phyloP scores from a whole-genome alignment of 257 asterid genomes.

The Eustoma russellianum region DNA sequence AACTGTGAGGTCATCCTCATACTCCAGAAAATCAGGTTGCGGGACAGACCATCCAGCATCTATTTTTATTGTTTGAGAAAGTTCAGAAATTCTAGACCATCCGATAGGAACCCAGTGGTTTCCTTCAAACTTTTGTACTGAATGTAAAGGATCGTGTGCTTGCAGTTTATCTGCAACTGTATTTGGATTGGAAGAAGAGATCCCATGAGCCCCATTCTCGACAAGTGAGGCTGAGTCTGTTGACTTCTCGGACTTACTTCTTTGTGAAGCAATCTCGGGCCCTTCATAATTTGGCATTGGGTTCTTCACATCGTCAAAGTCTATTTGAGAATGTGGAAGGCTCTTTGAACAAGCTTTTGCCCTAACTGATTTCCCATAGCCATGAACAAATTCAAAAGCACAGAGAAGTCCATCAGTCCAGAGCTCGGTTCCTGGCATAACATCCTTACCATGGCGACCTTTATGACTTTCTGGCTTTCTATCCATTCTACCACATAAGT shows the following conservation, averaged over 20 bases:
- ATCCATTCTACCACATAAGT: conserved; percentile 25
- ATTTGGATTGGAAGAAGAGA: conserved; percentile 6
- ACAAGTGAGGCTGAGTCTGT: conserved; percentile 32
- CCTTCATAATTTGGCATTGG: conserved; percentile 20
- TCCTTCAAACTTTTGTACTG: conserved; percentile 33
- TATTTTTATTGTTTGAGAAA: conserved; percentile 50
- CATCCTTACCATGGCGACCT: conserved; percentile 37
- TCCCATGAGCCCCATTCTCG: conserved; percentile 26
- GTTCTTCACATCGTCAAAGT: conserved; percentile 20
- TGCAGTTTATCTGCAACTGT: conserved; percentile 25
- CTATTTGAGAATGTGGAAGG: conserved; percentile 19
- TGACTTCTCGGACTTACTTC: conserved; percentile 12
- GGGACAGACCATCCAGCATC: conserved; percentile 56
- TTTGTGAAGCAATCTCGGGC: conserved; percentile 18
- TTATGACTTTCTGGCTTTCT: conserved; percentile 44
- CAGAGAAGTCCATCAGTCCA: conserved; percentile 94
- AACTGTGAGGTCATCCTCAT: conserved; percentile 73
- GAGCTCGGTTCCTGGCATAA: conserved; percentile 45
- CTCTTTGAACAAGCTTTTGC: conserved; percentile 30
- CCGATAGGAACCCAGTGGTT: conserved; percentile 86
- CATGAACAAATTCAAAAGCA: conserved; percentile 74
- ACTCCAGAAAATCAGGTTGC: conserved; percentile 41
- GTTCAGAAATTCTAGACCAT: conserved; percentile 76
- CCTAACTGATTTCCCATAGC: conserved; percentile 28
- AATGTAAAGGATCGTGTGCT: conserved; percentile 15